Base-by-base conservation (phyloP, 805 yeast genomes). In the Kluyveromyces wickerhamii region DNA sequence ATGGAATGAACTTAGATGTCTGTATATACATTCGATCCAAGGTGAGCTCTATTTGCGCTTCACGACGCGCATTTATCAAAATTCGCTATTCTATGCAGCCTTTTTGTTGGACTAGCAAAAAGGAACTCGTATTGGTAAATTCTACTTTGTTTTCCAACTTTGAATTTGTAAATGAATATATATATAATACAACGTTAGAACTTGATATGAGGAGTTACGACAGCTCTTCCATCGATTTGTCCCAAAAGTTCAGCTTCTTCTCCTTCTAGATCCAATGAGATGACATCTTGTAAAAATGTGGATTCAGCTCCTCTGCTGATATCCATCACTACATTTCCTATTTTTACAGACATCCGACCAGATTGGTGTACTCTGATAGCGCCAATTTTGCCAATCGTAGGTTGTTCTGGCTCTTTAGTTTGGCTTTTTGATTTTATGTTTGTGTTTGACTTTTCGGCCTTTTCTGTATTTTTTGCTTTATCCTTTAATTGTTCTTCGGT, bases 321-420 rank as follows among this genome's bases (percentile, higher is more conserved):
- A 37, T 80, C 85, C 68, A 78, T 70, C 3, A 72, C 66, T 6
- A 74, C 71, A 34, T 75, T 72, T 10, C 95, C 95, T 24, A 89
- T 62, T 40, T 74, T 71, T 56, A 88, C 70, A 3, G 94, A 69
- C 14, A 86, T 56, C 52, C 73, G 83, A 3, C 97, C 97, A 1
- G 95, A 84, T 49, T 78, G 73, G 55, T 88, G 96, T 29, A 79
- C 66, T 36, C 89, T 72, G 21, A 89, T 51, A 7, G 71, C 66
- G 5, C 96, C 96, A 24, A 86, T 67, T 36, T 66, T 66, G 1
- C 96, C 96, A 25, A 61, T 15, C 36, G 45, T 39, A 7, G 38
- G 36, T 15, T 22, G 15, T 11, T 44, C 35, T 21, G 39, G 40
- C 11, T 29, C 17, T 25, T 42, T 40, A 10, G 43, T 35, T 7